Evolutionary conservation across 352 stramenopile species (phyloP).

Genomic region (Phytophthora quininea): DNA sequence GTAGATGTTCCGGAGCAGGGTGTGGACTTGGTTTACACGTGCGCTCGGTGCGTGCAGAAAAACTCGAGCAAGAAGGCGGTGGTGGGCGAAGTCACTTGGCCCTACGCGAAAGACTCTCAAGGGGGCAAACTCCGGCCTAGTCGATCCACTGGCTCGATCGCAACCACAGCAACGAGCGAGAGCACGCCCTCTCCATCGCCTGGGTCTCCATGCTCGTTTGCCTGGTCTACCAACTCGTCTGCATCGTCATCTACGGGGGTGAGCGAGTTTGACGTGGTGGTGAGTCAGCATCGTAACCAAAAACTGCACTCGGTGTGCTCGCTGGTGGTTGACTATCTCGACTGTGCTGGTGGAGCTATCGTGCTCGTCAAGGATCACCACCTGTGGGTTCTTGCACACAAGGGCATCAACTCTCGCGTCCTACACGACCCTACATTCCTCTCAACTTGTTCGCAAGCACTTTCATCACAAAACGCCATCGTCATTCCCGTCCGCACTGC

Average conservation of each 20-base stretch:
- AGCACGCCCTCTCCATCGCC: conserved; percentile 23
- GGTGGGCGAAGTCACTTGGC: conserved; percentile 54
- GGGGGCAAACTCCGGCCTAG: conserved; percentile 26
- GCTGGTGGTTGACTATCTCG: conserved; percentile 70
- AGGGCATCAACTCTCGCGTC: conserved; percentile 52
- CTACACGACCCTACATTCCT: conserved; percentile 66
- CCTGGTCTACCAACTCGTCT: conserved; percentile 44
- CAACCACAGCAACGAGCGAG: conserved; percentile 30
- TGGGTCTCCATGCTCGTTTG: conserved; percentile 39
- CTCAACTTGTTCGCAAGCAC: conserved; percentile 55
- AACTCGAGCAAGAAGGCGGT: conserved; percentile 54
- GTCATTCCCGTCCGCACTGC: conserved; percentile 45
- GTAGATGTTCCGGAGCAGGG: conserved; percentile 68
- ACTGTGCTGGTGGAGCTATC: conserved; percentile 69
- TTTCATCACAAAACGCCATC: conserved; percentile 50
- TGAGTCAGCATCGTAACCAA: conserved; percentile 74
- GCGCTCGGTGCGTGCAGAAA: conserved; percentile 60
- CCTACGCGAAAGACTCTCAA: conserved; percentile 40
- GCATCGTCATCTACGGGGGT: conserved; percentile 29
- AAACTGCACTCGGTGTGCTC: conserved; percentile 79
- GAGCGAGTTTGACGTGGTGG: conserved; percentile 61
- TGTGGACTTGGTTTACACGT: conserved; percentile 73
- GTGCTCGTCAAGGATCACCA: conserved; percentile 64
- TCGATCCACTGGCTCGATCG: conserved; percentile 28
- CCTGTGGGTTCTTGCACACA: conserved; percentile 73